phyloP scores from a whole-genome alignment of 345 rosid genomes.

The Mangifera indica region DNA sequence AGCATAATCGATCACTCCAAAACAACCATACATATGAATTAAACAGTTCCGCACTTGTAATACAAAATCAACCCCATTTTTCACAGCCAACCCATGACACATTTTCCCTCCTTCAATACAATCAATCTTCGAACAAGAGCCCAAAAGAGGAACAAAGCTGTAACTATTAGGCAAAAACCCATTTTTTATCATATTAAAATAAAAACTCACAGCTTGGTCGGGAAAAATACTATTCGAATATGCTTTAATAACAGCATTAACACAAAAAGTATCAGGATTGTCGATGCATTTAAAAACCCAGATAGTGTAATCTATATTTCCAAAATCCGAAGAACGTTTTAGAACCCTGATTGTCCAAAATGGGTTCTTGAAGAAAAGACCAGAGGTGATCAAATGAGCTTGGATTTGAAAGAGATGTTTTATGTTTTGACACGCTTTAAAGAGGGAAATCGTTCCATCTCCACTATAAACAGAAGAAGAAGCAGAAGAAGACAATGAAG shows the following conservation, averaged over 20 bases:
- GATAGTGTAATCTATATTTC: constrained; percentile 40
- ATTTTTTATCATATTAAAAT: constrained; percentile 40
- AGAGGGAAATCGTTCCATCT: constrained; percentile 25
- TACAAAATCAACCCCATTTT: constrained; percentile 43
- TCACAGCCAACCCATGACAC: constrained; percentile 62
- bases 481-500: constrained; percentile 13
- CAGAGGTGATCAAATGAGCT: constrained; percentile 50
- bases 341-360: constrained; percentile 51
- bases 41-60: constrained; percentile 59
- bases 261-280: constrained; percentile 36
- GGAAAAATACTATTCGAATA: constrained; percentile 45
- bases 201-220: constrained; percentile 38
- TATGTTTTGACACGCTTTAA: constrained; percentile 31
- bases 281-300: constrained; percentile 43
- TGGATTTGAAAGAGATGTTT: constrained; percentile 56
- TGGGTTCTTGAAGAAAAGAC: constrained; percentile 40
- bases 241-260: constrained; percentile 48
- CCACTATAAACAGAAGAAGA: constrained; percentile 11
- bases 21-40: constrained; percentile 45
- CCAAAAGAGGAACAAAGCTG: constrained; percentile 53
- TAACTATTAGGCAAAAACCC: constrained; percentile 63
- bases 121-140: constrained; percentile 39
- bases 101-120: constrained; percentile 43
- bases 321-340: constrained; percentile 43
- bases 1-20: constrained; percentile 38